These are phyloP conservation scores for Coleophoma crateriformis DNA, from an alignment of 2,329 filamentous ascomycete species.

Conservation along the genomic window DNA sequence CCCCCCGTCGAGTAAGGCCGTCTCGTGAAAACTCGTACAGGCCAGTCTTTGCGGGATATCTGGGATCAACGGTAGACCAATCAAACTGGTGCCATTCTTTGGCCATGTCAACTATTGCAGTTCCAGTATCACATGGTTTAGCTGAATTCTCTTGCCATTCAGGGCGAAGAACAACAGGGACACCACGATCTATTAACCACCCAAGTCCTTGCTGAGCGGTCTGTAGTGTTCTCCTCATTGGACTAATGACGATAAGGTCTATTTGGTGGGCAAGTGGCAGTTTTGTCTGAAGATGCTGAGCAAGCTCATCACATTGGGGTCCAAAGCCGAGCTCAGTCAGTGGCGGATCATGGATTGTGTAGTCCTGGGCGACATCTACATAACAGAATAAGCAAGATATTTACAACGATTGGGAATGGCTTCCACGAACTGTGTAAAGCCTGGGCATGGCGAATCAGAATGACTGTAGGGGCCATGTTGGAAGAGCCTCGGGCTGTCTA, in stretches of 20 bases:
- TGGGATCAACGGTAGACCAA: constrained; percentile 24
- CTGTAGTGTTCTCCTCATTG: constrained; percentile 25
- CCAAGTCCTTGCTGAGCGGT: constrained; percentile 23
- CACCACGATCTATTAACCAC: constrained; percentile 23
- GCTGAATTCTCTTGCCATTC: constrained; percentile 27
- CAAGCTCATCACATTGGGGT: constrained; percentile 16
- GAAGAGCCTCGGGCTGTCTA: no score
- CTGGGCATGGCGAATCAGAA: constrained; percentile 36
- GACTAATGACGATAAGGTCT: constrained; percentile 26
- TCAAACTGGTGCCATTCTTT: constrained; percentile 27
- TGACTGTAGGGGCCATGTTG: constrained; percentile 32
- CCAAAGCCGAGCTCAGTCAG: constrained; percentile 13
- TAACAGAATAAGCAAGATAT: constrained; percentile 4
- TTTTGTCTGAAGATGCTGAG: constrained; percentile 16
- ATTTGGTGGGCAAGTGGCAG: constrained; percentile 22
- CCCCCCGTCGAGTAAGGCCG: constrained; percentile 18
- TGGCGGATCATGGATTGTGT: constrained; percentile 10
- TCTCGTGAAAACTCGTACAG: constrained; percentile 20
- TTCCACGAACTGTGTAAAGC: constrained; percentile 32
- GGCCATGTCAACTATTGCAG: constrained; percentile 15
- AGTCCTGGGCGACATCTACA: constrained; percentile 21
- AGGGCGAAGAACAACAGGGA: constrained; percentile 20
- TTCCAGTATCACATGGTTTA: constrained; percentile 26
- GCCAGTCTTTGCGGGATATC: constrained; percentile 22
- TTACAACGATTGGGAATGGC: not conserved